Conservation (phyloP, 108 stramenopile genomes). For the Pseudonitzschia multiseries region DNA sequence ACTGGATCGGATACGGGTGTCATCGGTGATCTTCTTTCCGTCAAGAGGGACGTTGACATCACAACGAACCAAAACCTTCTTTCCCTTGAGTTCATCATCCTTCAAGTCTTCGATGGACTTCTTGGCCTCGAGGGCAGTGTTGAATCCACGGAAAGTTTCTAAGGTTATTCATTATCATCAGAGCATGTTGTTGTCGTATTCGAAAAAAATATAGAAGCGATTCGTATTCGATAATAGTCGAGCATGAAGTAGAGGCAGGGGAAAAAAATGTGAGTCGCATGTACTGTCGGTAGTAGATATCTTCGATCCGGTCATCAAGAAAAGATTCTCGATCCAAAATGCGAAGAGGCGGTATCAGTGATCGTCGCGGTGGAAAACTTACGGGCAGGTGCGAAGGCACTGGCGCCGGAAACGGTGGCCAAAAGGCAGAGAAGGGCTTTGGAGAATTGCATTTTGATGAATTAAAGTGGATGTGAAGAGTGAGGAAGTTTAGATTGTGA, state of each 20-base stretch:
- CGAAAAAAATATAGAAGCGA: background rate
- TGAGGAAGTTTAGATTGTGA: slow-evolving; percentile 14
- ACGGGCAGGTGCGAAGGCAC: slow-evolving; percentile 81
- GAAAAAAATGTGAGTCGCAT: too few relatives aligned
- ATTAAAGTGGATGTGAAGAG: slow-evolving; percentile 9
- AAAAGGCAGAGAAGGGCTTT: slow-evolving; percentile 65
- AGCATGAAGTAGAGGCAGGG: too few relatives aligned
- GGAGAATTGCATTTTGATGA: slow-evolving; percentile 71
- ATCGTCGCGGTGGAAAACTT: slow-evolving; percentile 26
- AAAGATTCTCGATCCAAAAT: too few relatives aligned
- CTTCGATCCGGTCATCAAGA: too few relatives aligned
- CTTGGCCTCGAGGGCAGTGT: slow-evolving; percentile 88
- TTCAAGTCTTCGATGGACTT: slow-evolving; percentile 91
- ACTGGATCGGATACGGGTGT: slow-evolving; percentile 98
- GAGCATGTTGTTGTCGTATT: too few relatives aligned
- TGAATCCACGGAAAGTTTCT: slow-evolving; percentile 58
- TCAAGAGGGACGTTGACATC: slow-evolving; percentile 98
- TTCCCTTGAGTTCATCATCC: slow-evolving; percentile 94
- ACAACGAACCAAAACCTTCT: slow-evolving; percentile 95
- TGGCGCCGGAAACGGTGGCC: slow-evolving; percentile 49
- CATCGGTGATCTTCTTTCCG: slow-evolving; percentile 97
- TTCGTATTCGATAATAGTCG: background rate
- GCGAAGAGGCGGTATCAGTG: too few relatives aligned
- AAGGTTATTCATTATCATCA: background rate
- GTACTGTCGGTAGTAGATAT: too few relatives aligned